Percentiles rank a stretch among this genome's conserved stretches.
phyloP scores from a whole-genome alignment of 306 rosid species.

The Oxytropis ochrocephala region DNA sequence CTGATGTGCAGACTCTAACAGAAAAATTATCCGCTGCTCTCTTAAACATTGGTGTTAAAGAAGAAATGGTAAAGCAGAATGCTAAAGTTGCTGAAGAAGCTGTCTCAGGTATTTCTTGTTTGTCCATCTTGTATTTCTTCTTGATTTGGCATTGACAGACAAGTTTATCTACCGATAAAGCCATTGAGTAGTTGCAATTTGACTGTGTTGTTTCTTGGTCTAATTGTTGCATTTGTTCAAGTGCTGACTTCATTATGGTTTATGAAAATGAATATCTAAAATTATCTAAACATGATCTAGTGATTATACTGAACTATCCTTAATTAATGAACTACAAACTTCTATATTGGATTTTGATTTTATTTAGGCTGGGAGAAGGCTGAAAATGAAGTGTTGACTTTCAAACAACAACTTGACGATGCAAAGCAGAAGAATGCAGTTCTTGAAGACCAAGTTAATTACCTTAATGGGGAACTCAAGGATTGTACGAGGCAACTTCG shows the following conservation, averaged over 20 bases:
- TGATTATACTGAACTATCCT: not conserved
- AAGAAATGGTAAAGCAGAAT: constrained; percentile 69
- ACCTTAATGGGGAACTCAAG: constrained; percentile 70
- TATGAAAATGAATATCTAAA: not conserved
- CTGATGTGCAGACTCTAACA: constrained; percentile 39
- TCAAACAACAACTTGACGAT: constrained; percentile 58
- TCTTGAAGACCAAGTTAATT: constrained; percentile 66
- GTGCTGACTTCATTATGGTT: not conserved
- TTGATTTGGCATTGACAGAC: not conserved
- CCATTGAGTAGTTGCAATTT: not conserved
- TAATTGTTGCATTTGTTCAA: not conserved
- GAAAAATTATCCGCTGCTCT: constrained; percentile 64
- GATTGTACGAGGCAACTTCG: constrained; percentile 73
- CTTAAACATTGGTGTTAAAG: constrained; percentile 52
- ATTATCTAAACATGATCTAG: not conserved
- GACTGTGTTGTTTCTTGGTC: not conserved
- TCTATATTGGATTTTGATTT: constrained; percentile 6
- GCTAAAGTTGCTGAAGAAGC: constrained; percentile 89
- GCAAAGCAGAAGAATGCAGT: constrained; percentile 43
- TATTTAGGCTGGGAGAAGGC: constrained; percentile 82
- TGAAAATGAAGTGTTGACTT: constrained; percentile 47
- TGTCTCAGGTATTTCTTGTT: constrained; percentile 52
- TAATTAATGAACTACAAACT: not conserved
- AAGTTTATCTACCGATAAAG: not conserved
- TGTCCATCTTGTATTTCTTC: not conserved